A percentile compares a stretch with the other conserved stretches of the same genome.
phyloP scores from a whole-genome alignment of 345 rosid species.

The Populus tremula region DNA sequence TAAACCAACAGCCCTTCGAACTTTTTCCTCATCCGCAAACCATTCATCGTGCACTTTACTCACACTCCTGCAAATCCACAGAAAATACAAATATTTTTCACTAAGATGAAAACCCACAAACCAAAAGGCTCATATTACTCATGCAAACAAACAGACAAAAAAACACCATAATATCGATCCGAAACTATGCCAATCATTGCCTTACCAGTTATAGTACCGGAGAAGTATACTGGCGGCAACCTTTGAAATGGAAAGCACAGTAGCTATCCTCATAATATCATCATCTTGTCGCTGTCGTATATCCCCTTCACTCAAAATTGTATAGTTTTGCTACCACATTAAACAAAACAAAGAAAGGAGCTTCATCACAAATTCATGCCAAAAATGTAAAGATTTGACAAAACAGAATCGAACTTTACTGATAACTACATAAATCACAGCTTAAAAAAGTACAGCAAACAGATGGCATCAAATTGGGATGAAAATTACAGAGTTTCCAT shows the following conservation, averaged over 20 bases:
- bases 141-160: background rate
- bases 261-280: conserved; percentile 26
- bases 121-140: background rate
- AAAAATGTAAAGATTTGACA: background rate
- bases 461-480: background rate
- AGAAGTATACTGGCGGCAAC: conserved; percentile 28
- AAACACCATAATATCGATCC: background rate
- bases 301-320: conserved; percentile 27
- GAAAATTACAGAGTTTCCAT: background rate
- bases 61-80: conserved; percentile 27
- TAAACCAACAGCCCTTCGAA: conserved; percentile 31
- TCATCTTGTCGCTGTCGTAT: conserved; percentile 28
- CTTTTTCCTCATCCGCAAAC: conserved; percentile 36
- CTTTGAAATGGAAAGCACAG: conserved; percentile 34
- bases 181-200: background rate
- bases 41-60: conserved; percentile 39
- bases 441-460: background rate
- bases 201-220: conserved; percentile 32
- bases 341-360: background rate
- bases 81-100: background rate
- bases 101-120: background rate
- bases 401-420: background rate
- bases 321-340: conserved; percentile 27
- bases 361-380: background rate
- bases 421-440: background rate